These are phyloP conservation scores for Hura crepitans DNA, from an alignment of 441 rosid species.

Conservation along the genomic window DNA sequence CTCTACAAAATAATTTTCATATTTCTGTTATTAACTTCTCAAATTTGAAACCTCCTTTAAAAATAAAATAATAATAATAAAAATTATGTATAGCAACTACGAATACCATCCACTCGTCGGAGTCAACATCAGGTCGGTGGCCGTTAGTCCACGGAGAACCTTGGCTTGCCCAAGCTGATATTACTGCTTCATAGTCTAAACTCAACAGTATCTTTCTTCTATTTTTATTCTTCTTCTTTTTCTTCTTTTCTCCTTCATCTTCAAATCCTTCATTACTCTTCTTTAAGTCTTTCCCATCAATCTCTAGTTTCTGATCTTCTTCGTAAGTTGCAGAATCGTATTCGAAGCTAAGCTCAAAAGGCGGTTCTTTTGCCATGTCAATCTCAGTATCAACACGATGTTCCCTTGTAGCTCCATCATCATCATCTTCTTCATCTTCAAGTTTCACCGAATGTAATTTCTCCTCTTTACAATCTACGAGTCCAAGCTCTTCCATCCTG, in stretches of 20 bases:
- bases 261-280: constrained; percentile 10
- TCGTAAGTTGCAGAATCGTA: constrained; percentile 43
- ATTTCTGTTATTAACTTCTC: too few relatives aligned
- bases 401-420: constrained; percentile 11
- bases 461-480: constrained; percentile 39
- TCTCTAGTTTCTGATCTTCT: constrained; percentile 33
- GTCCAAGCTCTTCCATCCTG: constrained; percentile 66
- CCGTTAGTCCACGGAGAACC: constrained; percentile 79
- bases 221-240: constrained; percentile 26
- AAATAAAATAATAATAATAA: too few relatives aligned
- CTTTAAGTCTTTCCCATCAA: constrained; percentile 10
- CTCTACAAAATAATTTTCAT: too few relatives aligned
- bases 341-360: constrained; percentile 65
- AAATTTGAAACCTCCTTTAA: too few relatives aligned
- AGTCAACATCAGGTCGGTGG: constrained; percentile 54
- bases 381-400: constrained; percentile 28
- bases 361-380: constrained; percentile 39
- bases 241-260: constrained; percentile 19
- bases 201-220: constrained; percentile 44
- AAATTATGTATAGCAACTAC: too few relatives aligned
- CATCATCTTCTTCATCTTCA: constrained; percentile 49
- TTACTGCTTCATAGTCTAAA: constrained; percentile 63
- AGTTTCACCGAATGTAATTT: constrained; percentile 32
- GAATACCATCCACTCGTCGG: constrained; percentile 55
- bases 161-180: constrained; percentile 62